Base-by-base conservation (phyloP, 2,329 filamentous ascomycete genomes). In the Microsporum ferrugineum region DNA sequence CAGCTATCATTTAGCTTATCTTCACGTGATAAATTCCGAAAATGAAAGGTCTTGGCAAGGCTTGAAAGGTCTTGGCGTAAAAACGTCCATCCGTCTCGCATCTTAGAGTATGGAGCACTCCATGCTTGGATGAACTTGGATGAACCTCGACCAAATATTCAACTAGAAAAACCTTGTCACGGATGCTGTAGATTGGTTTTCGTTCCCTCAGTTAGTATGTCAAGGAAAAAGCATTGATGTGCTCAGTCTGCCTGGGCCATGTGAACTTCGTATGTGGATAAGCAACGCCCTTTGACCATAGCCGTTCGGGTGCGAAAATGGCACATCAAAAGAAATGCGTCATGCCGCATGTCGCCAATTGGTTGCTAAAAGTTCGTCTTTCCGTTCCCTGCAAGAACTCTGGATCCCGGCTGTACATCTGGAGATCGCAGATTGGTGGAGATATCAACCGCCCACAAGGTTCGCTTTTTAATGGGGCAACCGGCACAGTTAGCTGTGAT, bases 401-500 rank as follows among this genome's bases (percentile, higher is more conserved):
- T 55, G 31, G 49, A 17, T 36, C 49, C n/a, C 49, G n/a, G 49
- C 31, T 14, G 8, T 14, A n/a, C 49, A 55, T 55, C 49, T 55
- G 31, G 49, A 55, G 49, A 55, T 55, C 49, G 31, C 31, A 55
- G 49, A 55, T 55, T 55, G 49, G 49, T 55, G 49, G 49, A 55
- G 49, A 55, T 34, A 34, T 14, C 49, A 23, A 55, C 49, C 10
- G 14, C n/a, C 31, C 49, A 55, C 49, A 55, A 55, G 31, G 49
- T 55, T 53, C n/a, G 27, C 27, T 53, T 6, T 53, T 31, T 53
- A 53, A 53, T 12, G 6, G 47, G 47, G 29, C 12, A 8, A 53
- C 8, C 10, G 49, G 49, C 27, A 43, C 39, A 36, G 17, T 55
- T 17, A 55, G 49, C 29, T 33, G 27, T 53, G 27, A 53, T 47